Conservation (phyloP, 352 stramenopile genomes). For the Thraustochytrium sp. region DNA sequence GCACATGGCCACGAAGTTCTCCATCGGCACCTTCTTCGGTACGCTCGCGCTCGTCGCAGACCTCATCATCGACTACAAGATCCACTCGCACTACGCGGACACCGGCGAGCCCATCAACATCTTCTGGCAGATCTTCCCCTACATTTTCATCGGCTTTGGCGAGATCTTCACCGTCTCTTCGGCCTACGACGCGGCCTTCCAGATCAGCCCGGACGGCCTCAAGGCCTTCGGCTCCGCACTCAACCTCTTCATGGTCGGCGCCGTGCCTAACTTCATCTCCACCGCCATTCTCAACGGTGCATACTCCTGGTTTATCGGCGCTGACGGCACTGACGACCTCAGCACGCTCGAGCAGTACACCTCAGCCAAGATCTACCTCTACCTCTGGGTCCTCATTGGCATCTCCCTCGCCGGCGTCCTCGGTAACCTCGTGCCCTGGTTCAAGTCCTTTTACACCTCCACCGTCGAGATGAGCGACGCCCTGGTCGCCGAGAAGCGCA, state of each 20-base stretch:
- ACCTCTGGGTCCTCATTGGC: conserved; percentile 59
- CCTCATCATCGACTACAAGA: conserved; percentile 59
- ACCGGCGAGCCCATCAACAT: conserved; percentile 56
- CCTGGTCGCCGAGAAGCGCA: too few relatives aligned
- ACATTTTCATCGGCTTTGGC: conserved; percentile 60
- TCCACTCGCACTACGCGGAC: conserved; percentile 53
- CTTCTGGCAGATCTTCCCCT: conserved; percentile 58
- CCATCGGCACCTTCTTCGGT: conserved; percentile 56
- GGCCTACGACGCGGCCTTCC: conserved; percentile 63
- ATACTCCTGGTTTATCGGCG: conserved; percentile 56
- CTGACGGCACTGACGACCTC: conserved; percentile 51
- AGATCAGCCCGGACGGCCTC: conserved; percentile 54
- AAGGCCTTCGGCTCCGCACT: conserved; percentile 59
- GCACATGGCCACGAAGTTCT: conserved; percentile 63
- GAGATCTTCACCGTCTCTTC: conserved; percentile 64
- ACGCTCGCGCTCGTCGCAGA: conserved; percentile 56
- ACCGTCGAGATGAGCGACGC: neutral
- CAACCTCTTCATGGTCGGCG: conserved; percentile 63
- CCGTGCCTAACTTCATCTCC: conserved; percentile 60
- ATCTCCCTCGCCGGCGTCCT: conserved; percentile 56
- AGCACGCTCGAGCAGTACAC: conserved; percentile 57
- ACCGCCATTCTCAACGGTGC: conserved; percentile 58
- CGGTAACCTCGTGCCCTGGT: conserved; percentile 55
- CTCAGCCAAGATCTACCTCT: conserved; percentile 55
- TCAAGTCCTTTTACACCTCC: neutral